Base-by-base conservation (phyloP, 352 stramenopile genomes). In the Globisporangium barbulae region DNA sequence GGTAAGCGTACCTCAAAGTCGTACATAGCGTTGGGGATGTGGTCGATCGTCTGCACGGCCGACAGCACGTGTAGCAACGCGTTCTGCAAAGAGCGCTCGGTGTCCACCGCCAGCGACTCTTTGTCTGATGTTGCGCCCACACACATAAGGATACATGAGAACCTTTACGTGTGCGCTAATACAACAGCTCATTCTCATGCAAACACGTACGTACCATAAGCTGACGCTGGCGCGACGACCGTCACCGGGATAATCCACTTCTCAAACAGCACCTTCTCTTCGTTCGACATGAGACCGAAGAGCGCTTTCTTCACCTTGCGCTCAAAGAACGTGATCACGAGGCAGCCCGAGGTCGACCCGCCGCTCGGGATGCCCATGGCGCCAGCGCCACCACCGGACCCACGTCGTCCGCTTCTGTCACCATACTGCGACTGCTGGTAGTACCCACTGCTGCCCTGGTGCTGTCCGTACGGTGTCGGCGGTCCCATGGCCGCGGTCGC, bases 191-290 rank as follows among this genome's bases (percentile, higher is more conserved):
- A 28, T 28, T 28, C 25, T 28, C 25, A 28, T n/a, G 17, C 22
- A 19, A 7, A 25, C 13, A 41, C 25, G 7, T 9, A 61, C 65
- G 37, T 47, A 81, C 74, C 76, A 65, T 81, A 71, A 6, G 76
- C 74, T 60, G 70, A 63, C 19, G 79, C 65, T n/a, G 69, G 74
- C 48, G 73, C 73, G 42, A 72, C 68, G n/a, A 94, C 78, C 31
- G 72, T 81, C 19, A 94, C 67, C 0, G 85, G 85, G 50, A 94
- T 47, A 37, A 91, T 67, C 85, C 85, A 94, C 62, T 94, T 91
- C 63, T 94, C 85, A 62, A 90, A 94, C n/a, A 88, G 70, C 42
- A 87, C 75, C 67, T 92, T 92, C 68, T 92, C 85, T 70, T 94
- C 85, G 44, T 90, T 94, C 9, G 83, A 90, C 76, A 93, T 90